Conservation (phyloP, 2,329 filamentous ascomycete species). For the Lasiodiplodia hormozganensis region DNA sequence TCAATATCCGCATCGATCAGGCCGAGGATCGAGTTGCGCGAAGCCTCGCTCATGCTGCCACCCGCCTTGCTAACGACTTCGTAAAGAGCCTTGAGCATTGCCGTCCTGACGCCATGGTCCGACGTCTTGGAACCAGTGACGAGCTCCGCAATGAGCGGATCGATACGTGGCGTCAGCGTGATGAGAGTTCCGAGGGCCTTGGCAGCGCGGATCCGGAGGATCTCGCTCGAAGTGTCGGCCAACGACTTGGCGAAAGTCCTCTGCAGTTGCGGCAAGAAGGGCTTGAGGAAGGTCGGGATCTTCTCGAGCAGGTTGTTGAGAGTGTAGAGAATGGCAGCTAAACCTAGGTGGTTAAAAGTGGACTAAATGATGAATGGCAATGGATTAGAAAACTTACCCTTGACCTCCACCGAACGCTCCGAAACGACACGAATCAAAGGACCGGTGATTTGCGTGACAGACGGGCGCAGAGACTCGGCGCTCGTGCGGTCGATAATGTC, state of each 20-base stretch:
- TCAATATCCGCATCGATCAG: slow-evolving; percentile 87
- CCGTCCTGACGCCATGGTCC: slow-evolving; percentile 85
- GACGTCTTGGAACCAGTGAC: slow-evolving; percentile 94
- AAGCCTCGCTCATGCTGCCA: slow-evolving; percentile 90
- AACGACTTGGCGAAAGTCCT: slow-evolving; percentile 96
- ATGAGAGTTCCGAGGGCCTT: slow-evolving; percentile 95
- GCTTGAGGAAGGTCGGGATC: slow-evolving; percentile 93
- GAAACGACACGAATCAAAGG: slow-evolving; percentile 97
- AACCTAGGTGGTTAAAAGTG: background rate
- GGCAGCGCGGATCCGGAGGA: slow-evolving; percentile 84
- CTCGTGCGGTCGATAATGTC: slow-evolving; percentile 95
- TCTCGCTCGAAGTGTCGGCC: slow-evolving; percentile 89
- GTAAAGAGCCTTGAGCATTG: slow-evolving; percentile 96
- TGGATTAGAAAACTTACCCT: slow-evolving; percentile 53
- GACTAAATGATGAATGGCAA: background rate
- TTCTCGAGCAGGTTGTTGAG: slow-evolving; percentile 96
- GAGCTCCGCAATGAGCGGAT: slow-evolving; percentile 90
- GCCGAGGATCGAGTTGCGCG: slow-evolving; percentile 81
- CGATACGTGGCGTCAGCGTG: slow-evolving; percentile 91
- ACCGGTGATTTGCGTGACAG: slow-evolving; percentile 96
- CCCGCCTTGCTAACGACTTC: slow-evolving; percentile 97
- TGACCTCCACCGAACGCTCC: slow-evolving; percentile 94
- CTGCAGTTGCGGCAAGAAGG: slow-evolving; percentile 95
- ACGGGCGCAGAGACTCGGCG: slow-evolving; percentile 85
- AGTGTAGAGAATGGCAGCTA: slow-evolving; percentile 86